These are phyloP conservation scores for Aspergillus fumigatiaffinis DNA, from an alignment of 2,329 filamentous ascomycete genomes.

Conservation along the genomic window DNA sequence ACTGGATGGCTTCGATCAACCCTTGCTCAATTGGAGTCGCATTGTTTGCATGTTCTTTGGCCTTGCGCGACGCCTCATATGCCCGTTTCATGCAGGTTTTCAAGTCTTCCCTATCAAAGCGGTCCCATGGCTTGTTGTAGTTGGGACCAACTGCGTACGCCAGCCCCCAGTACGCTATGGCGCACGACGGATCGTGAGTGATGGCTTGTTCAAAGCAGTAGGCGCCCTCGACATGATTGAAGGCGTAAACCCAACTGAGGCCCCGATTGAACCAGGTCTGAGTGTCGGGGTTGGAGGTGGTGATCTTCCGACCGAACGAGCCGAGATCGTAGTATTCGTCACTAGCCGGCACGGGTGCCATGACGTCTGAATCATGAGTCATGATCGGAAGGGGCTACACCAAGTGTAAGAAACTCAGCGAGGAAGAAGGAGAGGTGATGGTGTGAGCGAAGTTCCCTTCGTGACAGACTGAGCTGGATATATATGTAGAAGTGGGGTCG, in stretches of 20 bases:
- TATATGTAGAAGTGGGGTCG: neutral
- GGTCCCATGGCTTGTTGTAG: slow-evolving; percentile 52
- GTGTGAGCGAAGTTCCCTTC: neutral
- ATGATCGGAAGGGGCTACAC: neutral
- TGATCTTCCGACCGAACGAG: slow-evolving; percentile 32
- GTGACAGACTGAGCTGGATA: neutral
- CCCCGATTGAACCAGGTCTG: slow-evolving; percentile 39
- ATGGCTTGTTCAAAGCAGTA: slow-evolving; percentile 45
- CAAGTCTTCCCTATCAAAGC: slow-evolving; percentile 44
- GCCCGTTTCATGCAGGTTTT: slow-evolving; percentile 46
- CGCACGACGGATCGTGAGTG: slow-evolving; percentile 38
- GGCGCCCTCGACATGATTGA: slow-evolving; percentile 37
- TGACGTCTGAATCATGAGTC: neutral
- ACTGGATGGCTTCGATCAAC: slow-evolving; percentile 58
- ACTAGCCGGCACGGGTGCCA: neutral
- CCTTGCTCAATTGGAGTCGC: slow-evolving; percentile 54
- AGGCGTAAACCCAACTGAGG: slow-evolving; percentile 37
- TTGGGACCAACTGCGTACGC: slow-evolving; percentile 50
- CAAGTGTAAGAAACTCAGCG: neutral
- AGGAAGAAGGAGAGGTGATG: neutral
- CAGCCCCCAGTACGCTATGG: slow-evolving; percentile 49
- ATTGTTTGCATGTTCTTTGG: slow-evolving; percentile 33
- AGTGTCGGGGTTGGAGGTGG: slow-evolving; percentile 24
- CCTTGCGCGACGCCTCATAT: slow-evolving; percentile 42
- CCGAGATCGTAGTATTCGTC: slow-evolving; percentile 33